Evolutionary conservation across 805 yeast species (phyloP), one percentile per base, ranked within the genome.

Genomic region (Saturnispora silvae): DNA sequence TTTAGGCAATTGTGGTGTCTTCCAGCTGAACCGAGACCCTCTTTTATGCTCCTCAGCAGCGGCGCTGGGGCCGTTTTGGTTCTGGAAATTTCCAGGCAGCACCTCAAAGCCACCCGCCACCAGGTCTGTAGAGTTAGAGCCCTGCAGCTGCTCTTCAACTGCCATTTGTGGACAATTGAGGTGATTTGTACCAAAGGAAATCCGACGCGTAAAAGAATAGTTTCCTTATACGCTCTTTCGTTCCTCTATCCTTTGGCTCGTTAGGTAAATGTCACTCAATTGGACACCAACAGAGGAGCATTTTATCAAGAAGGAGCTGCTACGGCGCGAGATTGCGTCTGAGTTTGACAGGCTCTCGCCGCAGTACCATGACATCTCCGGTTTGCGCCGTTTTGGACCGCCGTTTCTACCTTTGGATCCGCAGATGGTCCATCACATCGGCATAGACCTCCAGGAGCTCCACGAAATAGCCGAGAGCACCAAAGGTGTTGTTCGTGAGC

Each of bases 251-350:
- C 28, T 13, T 19, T 33, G 9, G 20, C 19, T 11, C 25, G 5
- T 3, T n/a, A 4, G 20, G 7, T 34, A 7, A 41, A 29, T 27
- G 22, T 28, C 18, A 34, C 34, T 1, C 31, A 37, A 11, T 35
- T 80, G 33, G 58, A 74, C 11, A n/a, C 73, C 87, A 3, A 64
- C 71, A 0, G 84, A 87, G 54, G 95, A 85, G 57, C 96, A 89
- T 51, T 82, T 81, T 55, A 67, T 92, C 37, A 89, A 89, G 57
- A 75, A 94, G 49, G 87, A 83, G 57, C 65, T 89, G 14, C 60
- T 89, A 20, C 69, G 72, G 43, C 63, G 69, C 10, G 72, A 81
- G 50, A 59, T 86, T 23, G 65, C 68, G 10, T 52, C 65, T 4
- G 98, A 89, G 54, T 63, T 85, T 29, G 70, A 63, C 20, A 55